Conservation (phyloP, 2,329 filamentous ascomycete species). For the Zelopaecilomyces penicillatus region DNA sequence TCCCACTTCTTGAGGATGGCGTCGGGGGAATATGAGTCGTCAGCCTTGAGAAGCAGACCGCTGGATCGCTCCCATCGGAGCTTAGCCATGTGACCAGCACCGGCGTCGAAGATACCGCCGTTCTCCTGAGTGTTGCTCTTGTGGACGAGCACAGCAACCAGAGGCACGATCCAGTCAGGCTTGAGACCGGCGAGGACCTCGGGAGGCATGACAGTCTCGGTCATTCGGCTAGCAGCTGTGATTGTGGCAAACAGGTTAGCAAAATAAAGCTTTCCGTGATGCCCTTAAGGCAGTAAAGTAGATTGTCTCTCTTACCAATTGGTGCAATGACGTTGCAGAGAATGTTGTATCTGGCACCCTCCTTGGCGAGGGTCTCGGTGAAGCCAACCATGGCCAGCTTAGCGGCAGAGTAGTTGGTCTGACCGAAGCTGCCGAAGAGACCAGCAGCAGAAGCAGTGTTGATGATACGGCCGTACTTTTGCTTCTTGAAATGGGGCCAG, state of each 20-base stretch:
- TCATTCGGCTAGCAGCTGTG: conserved; percentile 85
- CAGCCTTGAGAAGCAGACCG: conserved; percentile 82
- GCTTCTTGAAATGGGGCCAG: conserved; percentile 96
- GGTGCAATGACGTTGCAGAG: conserved; percentile 90
- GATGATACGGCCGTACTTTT: conserved; percentile 95
- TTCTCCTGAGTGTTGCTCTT: conserved; percentile 74
- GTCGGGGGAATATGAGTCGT: conserved; percentile 78
- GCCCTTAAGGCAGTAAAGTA: neutral
- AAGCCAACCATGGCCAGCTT: conserved; percentile 95
- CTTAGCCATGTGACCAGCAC: conserved; percentile 87
- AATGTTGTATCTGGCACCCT: conserved; percentile 97
- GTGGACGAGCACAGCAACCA: conserved; percentile 84
- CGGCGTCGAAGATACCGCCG: conserved; percentile 86
- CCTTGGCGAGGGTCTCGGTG: conserved; percentile 95
- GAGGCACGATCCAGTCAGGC: conserved; percentile 90
- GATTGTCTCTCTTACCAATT: conserved; percentile 41
- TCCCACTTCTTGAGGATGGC: conserved; percentile 87
- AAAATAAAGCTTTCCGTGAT: conserved; percentile 9
- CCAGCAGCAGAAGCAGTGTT: conserved; percentile 96
- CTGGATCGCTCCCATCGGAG: conserved; percentile 88
- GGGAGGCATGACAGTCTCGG: conserved; percentile 89
- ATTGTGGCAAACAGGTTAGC: conserved; percentile 10
- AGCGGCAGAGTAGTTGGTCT: conserved; percentile 94
- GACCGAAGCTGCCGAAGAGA: conserved; percentile 90
- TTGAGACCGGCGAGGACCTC: conserved; percentile 77